Evolutionary conservation across 2,329 filamentous ascomycete genomes (phyloP).

Genomic region (Aspergillus eucalypticola): DNA sequence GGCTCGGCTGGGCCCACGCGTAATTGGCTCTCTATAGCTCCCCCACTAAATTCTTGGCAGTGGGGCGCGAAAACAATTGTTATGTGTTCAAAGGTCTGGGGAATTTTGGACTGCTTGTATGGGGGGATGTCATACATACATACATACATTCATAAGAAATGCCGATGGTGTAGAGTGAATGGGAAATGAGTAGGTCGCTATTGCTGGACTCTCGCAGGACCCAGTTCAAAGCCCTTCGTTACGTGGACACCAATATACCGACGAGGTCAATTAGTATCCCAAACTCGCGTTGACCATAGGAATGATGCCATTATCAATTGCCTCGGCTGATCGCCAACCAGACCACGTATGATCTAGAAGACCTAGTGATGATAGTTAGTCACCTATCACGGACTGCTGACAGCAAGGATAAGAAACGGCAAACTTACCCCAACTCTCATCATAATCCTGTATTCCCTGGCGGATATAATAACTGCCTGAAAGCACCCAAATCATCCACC

Average conservation of each 20-base stretch:
- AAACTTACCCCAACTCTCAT: slow-evolving; percentile 54
- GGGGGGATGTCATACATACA: no score
- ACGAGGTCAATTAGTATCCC: neutral
- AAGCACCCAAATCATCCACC: slow-evolving; percentile 63
- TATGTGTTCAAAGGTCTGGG: no score
- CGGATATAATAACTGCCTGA: slow-evolving; percentile 61
- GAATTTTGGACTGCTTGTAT: no score
- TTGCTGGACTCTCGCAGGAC: no score
- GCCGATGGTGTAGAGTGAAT: no score
- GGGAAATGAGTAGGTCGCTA: no score
- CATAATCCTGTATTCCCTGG: slow-evolving; percentile 54
- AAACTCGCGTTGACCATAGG: slow-evolving; percentile 12
- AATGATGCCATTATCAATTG: slow-evolving; percentile 18
- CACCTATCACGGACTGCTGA: neutral
- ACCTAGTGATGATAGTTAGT: slow-evolving; percentile 34
- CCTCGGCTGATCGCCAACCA: slow-evolving; percentile 44
- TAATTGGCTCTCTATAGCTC: no score
- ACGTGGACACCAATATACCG: neutral
- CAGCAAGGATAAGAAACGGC: neutral
- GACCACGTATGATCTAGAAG: slow-evolving; percentile 58
- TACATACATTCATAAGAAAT: no score
- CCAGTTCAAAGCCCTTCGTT: no score
- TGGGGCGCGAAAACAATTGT: no score
- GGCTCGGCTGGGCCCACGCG: no score
- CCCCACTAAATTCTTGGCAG: no score